A percentile compares a stretch with the other conserved stretches of the same genome.
phyloP scores from a whole-genome alignment of 768 basidiomycete species.

The Cystofilobasidium macerans region DNA sequence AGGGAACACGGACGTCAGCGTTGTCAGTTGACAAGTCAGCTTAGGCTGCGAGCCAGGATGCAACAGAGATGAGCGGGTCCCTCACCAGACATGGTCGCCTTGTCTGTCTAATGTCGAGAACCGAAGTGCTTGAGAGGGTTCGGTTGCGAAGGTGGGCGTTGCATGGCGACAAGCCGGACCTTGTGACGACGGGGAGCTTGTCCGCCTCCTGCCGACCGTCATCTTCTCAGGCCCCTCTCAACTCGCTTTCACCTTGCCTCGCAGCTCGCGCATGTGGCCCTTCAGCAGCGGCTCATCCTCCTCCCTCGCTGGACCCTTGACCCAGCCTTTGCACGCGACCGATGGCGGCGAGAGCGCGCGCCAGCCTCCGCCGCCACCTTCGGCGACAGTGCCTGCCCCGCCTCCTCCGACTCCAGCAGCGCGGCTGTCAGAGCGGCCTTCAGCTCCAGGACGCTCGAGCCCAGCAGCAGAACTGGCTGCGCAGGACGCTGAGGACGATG shows the following conservation, averaged over 20 bases:
- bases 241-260: background rate
- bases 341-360: background rate
- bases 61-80: too few relatives aligned
- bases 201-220: background rate
- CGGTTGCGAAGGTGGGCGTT: background rate
- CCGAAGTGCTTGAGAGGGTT: background rate
- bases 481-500: background rate
- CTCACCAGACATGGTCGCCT: background rate
- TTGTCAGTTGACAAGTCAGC: background rate
- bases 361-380: background rate
- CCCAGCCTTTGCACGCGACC: background rate
- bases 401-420: background rate
- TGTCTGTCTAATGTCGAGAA: background rate
- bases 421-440: background rate
- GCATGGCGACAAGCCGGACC: background rate
- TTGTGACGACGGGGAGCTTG: background rate
- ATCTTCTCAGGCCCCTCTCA: background rate
- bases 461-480: background rate
- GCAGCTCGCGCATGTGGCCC: constrained; percentile 3
- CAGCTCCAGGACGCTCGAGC: background rate
- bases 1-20: background rate
- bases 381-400: background rate
- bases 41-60: background rate
- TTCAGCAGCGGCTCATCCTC: background rate
- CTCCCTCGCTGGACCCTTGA: background rate